Percentiles rank a stretch among this genome's conserved stretches.
phyloP scores from a whole-genome alignment of 2,329 filamentous ascomycete genomes.

The Mariannaea elegans region DNA sequence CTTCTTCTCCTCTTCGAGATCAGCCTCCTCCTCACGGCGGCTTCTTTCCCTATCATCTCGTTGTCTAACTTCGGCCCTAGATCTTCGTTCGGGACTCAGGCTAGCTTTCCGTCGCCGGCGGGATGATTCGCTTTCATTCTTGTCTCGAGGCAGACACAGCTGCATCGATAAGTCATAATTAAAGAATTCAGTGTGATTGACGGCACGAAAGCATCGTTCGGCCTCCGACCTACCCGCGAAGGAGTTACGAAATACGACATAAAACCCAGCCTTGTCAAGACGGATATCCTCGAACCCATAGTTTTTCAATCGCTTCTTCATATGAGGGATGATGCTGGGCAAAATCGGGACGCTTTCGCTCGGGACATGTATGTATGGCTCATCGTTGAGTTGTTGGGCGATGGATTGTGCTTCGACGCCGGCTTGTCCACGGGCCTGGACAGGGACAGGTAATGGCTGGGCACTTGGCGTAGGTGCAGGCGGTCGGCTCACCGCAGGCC shows the following conservation, averaged over 20 bases:
- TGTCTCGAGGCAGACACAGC: constrained; percentile 58
- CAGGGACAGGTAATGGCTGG: constrained; percentile 42
- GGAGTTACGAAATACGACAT: constrained; percentile 86
- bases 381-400: constrained; percentile 73
- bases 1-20: constrained; percentile 89
- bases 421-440: constrained; percentile 47
- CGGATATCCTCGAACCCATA: constrained; percentile 85
- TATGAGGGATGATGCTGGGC: constrained; percentile 83
- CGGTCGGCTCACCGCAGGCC: constrained; percentile 70
- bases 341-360: constrained; percentile 88
- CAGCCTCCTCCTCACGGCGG: constrained; percentile 78
- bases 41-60: constrained; percentile 71
- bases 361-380: constrained; percentile 92
- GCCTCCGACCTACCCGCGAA: constrained; percentile 81
- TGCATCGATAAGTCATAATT: constrained; percentile 94
- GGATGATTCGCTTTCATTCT: constrained; percentile 36
- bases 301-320: constrained; percentile 87
- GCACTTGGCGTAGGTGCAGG: constrained; percentile 38
- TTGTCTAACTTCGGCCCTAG: constrained; percentile 33
- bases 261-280: constrained; percentile 88
- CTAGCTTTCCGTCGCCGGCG: constrained; percentile 44
- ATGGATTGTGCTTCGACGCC: constrained; percentile 73
- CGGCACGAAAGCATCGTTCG: constrained; percentile 79
- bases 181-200: constrained; percentile 86
- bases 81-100: constrained; percentile 46